Evolutionary conservation across 768 basidiomycete genomes (phyloP).

Genomic region (Harrya chromipes): DNA sequence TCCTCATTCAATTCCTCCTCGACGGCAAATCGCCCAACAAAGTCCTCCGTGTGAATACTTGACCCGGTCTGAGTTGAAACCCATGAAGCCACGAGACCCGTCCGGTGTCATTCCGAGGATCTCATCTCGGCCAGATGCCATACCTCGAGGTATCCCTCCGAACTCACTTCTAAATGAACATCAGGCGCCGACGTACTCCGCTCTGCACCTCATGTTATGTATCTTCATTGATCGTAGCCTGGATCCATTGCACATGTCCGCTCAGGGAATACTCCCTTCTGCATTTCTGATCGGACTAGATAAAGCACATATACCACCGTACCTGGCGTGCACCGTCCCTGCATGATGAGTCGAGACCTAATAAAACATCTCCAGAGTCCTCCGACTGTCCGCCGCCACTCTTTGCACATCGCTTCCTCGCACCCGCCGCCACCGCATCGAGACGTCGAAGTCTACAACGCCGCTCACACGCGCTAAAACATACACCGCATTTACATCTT

Average conservation of each 20-base stretch:
- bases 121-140: background rate
- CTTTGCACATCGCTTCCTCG: slow-evolving; percentile 12
- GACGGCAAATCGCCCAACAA: too few relatives aligned
- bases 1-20: slow-evolving; percentile 10
- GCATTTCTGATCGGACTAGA: too few relatives aligned
- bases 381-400: slow-evolving; percentile 11
- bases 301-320: too few relatives aligned
- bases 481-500: slow-evolving; percentile 7
- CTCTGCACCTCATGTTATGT: background rate
- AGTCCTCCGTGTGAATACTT: background rate
- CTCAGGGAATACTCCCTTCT: slow-evolving; percentile 1
- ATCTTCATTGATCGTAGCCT: slow-evolving; percentile 4
- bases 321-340: too few relatives aligned
- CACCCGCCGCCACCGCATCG: slow-evolving; percentile 26
- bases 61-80: slow-evolving; percentile 6
- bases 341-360: too few relatives aligned
- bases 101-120: slow-evolving; percentile 9
- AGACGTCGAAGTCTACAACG: slow-evolving; percentile 2
- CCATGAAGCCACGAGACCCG: background rate
- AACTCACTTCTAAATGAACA: too few relatives aligned
- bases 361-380: background rate
- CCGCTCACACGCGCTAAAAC: slow-evolving; percentile 8
- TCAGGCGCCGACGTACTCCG: too few relatives aligned
- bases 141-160: too few relatives aligned
- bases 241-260: background rate